Evolutionary conservation across 75 land plant genomes (phyloP).

Genomic region (Pinus tabuliformis): DNA sequence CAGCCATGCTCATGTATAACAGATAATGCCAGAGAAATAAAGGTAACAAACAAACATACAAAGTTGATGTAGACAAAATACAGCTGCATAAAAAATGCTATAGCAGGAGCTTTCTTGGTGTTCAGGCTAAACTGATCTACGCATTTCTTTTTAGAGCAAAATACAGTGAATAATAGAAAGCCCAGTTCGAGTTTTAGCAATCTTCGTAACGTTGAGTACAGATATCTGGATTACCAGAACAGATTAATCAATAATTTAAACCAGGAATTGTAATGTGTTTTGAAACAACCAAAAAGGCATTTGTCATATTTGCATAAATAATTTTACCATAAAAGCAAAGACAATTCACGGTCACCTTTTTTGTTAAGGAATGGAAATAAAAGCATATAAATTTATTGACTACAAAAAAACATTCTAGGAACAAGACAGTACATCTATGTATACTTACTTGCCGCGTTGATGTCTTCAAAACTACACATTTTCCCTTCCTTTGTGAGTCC

Average conservation of each 20-base stretch:
- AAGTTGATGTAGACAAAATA: neutral
- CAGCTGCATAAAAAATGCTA: neutral
- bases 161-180: neutral
- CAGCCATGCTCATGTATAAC: neutral
- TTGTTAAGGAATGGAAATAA: neutral
- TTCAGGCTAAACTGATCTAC: neutral
- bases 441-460: slow-evolving; percentile 91
- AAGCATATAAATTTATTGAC: neutral
- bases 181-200: neutral
- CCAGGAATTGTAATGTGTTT: neutral
- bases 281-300: neutral
- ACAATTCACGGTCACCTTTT: neutral
- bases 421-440: neutral
- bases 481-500: slow-evolving; percentile 98
- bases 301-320: neutral
- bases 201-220: neutral
- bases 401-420: neutral
- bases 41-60: neutral
- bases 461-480: slow-evolving; percentile 98
- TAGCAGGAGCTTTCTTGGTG: neutral
- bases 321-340: neutral
- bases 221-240: neutral
- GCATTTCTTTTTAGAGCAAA: neutral
- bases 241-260: neutral
- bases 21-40: neutral